Evolutionary conservation across 805 yeast species (phyloP).

Genomic region (Hanseniaspora hatyaiensis): DNA sequence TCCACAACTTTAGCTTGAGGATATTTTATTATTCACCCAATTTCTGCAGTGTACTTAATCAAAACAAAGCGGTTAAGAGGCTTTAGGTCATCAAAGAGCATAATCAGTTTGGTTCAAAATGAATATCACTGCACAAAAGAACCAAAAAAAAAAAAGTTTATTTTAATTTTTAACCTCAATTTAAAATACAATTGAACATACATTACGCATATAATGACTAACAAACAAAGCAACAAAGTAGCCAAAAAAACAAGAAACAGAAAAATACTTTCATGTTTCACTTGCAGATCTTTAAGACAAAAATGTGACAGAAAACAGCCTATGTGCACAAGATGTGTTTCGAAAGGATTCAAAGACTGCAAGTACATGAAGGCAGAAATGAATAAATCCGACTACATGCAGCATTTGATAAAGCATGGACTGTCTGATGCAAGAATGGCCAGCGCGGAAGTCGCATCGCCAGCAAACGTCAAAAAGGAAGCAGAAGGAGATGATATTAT

Average conservation of each 20-base stretch:
- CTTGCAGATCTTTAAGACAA: conserved; percentile 14
- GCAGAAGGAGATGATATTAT: not conserved
- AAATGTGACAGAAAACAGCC: conserved; percentile 13
- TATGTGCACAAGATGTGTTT: not conserved
- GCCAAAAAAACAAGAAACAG: conserved; percentile 13
- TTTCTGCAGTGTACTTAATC: too few species aligned
- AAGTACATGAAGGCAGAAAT: conserved; percentile 7
- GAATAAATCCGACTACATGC: not conserved
- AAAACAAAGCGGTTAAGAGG: too few species aligned
- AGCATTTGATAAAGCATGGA: conserved; percentile 3
- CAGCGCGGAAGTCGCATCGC: not conserved
- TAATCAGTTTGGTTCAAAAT: too few species aligned
- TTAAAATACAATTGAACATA: not conserved
- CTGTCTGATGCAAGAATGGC: not conserved
- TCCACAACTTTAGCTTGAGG: not conserved
- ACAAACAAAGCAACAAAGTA: not conserved
- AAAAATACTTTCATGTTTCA: conserved; percentile 10
- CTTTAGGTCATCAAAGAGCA: too few species aligned
- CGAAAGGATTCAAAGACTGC: not conserved
- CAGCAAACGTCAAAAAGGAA: too few species aligned
- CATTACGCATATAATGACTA: too few species aligned
- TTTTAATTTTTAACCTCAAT: too few species aligned
- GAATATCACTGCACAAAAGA: too few species aligned
- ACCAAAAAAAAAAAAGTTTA: too few species aligned
- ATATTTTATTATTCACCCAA: too few species aligned